Percentiles rank a stretch among this genome's conserved stretches.
These are phyloP conservation scores for Pichia terricola DNA, from an alignment of 1,139 yeast species.

Conservation along the genomic window DNA sequence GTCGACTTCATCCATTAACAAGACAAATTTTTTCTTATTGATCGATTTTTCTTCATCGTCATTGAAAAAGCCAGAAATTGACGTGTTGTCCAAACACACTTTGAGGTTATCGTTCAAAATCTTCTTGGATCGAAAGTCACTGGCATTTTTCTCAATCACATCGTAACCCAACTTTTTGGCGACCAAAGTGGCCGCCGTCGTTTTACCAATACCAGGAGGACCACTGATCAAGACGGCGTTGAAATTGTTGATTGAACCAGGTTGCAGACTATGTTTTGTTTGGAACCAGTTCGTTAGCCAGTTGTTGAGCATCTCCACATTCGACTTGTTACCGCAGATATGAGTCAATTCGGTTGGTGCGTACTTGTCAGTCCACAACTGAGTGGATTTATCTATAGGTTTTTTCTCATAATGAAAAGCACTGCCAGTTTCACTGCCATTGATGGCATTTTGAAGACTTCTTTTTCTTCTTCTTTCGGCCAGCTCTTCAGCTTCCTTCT, in stretches of 20 bases:
- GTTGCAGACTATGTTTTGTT: conserved; percentile 40
- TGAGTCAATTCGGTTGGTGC: conserved; percentile 74
- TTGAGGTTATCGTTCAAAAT: conserved; percentile 60
- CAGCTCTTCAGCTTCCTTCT: neutral
- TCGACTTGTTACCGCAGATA: conserved; percentile 85
- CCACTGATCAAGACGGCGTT: conserved; percentile 83
- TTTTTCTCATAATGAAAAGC: conserved; percentile 4
- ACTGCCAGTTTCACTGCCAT: conserved; percentile 7
- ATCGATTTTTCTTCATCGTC: conserved; percentile 20
- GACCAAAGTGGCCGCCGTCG: conserved; percentile 69
- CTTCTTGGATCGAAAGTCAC: conserved; percentile 83
- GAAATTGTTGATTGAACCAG: conserved; percentile 30
- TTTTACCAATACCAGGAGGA: conserved; percentile 80
- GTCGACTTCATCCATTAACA: conserved; percentile 98
- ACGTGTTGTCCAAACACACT: conserved; percentile 68
- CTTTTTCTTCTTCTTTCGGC: conserved; percentile 1
- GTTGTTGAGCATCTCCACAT: conserved; percentile 49
- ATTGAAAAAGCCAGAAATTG: conserved; percentile 66
- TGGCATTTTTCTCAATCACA: conserved; percentile 67
- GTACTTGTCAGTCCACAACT: conserved; percentile 86
- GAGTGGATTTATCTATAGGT: conserved; percentile 35
- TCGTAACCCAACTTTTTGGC: conserved; percentile 64
- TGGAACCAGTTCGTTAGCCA: conserved; percentile 81
- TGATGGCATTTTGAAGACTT: conserved; percentile 3
- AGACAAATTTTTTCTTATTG: conserved; percentile 43